Conservation (phyloP, 768 basidiomycete genomes). For the Suillus occidentalis region DNA sequence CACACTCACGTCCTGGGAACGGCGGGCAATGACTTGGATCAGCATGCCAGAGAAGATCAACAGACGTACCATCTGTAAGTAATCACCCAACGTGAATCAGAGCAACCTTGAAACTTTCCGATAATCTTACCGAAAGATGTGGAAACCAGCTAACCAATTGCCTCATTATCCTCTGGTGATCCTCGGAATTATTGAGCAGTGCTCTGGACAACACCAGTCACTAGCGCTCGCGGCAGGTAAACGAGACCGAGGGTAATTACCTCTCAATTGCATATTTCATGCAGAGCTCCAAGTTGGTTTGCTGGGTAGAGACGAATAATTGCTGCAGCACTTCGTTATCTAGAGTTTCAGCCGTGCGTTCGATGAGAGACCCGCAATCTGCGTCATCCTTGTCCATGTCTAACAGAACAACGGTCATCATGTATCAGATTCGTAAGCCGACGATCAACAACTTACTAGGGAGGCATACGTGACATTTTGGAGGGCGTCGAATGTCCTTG, state of each 20-base stretch:
- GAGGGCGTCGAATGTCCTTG: no score
- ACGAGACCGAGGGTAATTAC: background rate
- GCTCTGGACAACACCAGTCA: background rate
- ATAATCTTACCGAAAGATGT: background rate
- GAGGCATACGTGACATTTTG: no score
- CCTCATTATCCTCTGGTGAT: background rate
- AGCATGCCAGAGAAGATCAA: no score
- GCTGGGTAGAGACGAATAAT: conserved; percentile 26
- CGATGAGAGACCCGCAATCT: conserved; percentile 15
- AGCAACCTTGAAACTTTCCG: background rate
- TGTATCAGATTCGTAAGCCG: background rate
- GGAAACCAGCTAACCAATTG: background rate
- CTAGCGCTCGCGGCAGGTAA: no score
- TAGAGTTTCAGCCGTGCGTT: conserved; percentile 21
- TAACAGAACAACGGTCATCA: background rate
- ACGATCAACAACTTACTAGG: background rate
- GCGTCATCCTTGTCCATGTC: conserved; percentile 20
- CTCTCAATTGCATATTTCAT: conserved; percentile 5
- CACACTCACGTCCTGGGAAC: no score
- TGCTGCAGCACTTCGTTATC: conserved; percentile 16
- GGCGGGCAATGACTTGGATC: no score
- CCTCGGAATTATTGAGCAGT: no score
- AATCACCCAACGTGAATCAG: background rate
- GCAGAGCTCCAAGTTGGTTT: conserved; percentile 22
- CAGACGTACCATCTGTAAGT: background rate